Evolutionary conservation across 148 eudicot species (phyloP), one percentile per base, ranked within the genome.

Genomic region (Camellia lanceoleosa): DNA sequence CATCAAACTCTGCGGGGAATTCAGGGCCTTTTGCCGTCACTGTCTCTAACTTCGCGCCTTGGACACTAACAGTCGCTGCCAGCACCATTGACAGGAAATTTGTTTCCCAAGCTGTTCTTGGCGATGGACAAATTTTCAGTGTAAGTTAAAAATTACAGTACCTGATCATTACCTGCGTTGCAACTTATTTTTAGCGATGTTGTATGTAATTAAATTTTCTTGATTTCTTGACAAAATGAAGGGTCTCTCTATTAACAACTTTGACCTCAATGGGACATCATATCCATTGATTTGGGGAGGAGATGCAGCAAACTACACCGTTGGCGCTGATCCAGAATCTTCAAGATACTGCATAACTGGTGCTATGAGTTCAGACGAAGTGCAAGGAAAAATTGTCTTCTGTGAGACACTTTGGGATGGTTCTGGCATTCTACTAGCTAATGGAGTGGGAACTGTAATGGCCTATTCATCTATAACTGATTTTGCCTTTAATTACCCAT

Each of bases 1-100:
- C 75, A n/a, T 72, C 75, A 16, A 72, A 72, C n/a, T 72, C 75
- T 54, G 75, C 75, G 5, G 75, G 75, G 54, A 72, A 72, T 23
- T 72, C 75, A 0, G 75, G 75, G 7, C 75, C 75, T 10, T 10
- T 0, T 13, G 44, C 75, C 2, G 75, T 23, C 0, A 19, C 75
- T 1, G 75, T 72, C 1, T 52, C 61, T n/a, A 72, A 72, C 75
- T 72, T 72, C 20, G 0, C 0, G 14, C 75, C 75, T 3, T 72
- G 75, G 75, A 20, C 61, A 54, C 61, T 72, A 19, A 72, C 75
- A 42, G 75, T 72, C 4, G 75, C 75, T 11, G 75, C 75, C 38
- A 72, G 75, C 20, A 11, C 43, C n/a, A 72, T 72, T 23, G 75
- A 72, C 18, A 72, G 75, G 75, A 72, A 72, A 12, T 72, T 72